Percentiles rank a stretch among this genome's conserved stretches.
These are phyloP conservation scores for Verticillium dahliae DNA, from an alignment of 2,329 filamentous ascomycete genomes.

Conservation along the genomic window DNA sequence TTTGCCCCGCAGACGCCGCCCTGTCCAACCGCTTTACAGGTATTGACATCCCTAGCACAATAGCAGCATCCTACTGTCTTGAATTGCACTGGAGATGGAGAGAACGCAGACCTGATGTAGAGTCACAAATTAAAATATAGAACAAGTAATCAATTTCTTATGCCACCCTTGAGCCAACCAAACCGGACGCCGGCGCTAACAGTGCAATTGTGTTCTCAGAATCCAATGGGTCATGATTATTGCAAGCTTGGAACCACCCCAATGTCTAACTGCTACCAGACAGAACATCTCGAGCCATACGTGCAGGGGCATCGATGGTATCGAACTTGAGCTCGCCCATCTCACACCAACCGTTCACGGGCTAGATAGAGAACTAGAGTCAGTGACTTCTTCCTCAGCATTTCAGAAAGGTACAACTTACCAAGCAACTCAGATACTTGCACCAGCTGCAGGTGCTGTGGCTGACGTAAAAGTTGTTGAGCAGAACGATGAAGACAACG, in stretches of 20 bases:
- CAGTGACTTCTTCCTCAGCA: constrained; percentile 10
- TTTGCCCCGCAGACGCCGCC: not conserved
- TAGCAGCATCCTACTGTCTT: too few species aligned
- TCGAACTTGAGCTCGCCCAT: constrained; percentile 24
- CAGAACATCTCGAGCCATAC: not conserved
- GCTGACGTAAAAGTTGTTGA: constrained; percentile 87
- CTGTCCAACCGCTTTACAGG: not conserved
- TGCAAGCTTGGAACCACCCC: not conserved
- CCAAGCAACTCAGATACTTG: constrained; percentile 88
- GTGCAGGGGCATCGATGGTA: not conserved
- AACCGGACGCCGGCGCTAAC: not conserved
- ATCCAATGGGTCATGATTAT: not conserved
- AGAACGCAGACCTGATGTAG: too few species aligned
- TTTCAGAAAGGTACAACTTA: constrained; percentile 41
- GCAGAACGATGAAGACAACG: constrained; percentile 75
- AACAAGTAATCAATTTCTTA: not conserved
- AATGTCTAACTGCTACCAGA: not conserved
- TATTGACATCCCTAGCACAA: too few species aligned
- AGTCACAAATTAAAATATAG: not conserved
- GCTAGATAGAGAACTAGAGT: constrained; percentile 28
- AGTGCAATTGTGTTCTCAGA: not conserved
- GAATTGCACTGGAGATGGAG: too few species aligned
- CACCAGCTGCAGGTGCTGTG: constrained; percentile 80
- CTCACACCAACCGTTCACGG: constrained; percentile 63
- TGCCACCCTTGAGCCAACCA: not conserved